phyloP scores from a whole-genome alignment of 2,329 filamentous ascomycete genomes.

The Fusarium caatingaense region DNA sequence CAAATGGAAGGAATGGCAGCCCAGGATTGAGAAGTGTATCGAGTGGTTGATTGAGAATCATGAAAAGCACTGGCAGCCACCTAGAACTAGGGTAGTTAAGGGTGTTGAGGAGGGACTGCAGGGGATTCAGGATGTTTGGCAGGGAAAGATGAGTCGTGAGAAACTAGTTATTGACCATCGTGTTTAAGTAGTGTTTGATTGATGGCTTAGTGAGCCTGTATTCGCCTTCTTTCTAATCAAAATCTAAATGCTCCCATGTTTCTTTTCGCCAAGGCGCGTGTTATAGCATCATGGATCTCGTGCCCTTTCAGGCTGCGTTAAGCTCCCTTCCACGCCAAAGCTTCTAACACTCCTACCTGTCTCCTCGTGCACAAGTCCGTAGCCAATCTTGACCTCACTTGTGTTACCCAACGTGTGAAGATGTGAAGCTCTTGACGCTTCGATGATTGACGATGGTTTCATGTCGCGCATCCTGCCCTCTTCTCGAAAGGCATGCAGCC shows the following conservation, averaged over 20 bases:
- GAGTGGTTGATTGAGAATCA: conserved; percentile 8
- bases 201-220: too few relatives aligned
- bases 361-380: neutral
- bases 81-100: neutral
- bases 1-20: neutral
- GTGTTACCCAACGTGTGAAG: accelerated
- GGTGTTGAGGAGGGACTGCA: conserved; percentile 13
- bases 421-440: neutral
- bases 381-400: neutral
- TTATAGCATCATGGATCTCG: too few relatives aligned
- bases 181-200: neutral
- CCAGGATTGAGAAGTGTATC: neutral
- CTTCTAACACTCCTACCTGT: neutral
- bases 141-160: conserved; percentile 1
- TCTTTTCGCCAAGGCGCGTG: too few relatives aligned
- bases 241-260: too few relatives aligned
- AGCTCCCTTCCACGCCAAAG: neutral
- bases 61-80: neutral
- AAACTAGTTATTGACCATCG: conserved; percentile 7
- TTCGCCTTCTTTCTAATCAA: too few relatives aligned
- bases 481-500: accelerated
- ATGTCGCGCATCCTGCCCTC: conserved; percentile 16
- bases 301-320: neutral
- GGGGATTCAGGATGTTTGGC: conserved; percentile 11
- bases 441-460: conserved; percentile 2